Conservation (phyloP, 1,139 yeast species). For the Kodamaea fungicola region DNA sequence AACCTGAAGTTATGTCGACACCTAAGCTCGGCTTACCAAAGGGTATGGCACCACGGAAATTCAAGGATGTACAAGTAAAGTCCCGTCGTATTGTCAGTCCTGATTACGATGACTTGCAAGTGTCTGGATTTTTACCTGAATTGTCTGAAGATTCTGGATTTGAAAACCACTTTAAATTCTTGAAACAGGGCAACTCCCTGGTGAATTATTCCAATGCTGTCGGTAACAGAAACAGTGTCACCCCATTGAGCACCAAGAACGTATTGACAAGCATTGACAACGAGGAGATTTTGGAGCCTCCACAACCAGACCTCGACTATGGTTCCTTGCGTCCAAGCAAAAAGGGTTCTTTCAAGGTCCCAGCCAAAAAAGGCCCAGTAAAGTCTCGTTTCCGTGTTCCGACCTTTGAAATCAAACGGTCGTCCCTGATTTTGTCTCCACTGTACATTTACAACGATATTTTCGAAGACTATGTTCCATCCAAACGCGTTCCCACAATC, state of each 20-base stretch:
- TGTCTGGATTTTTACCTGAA: constrained; percentile 43
- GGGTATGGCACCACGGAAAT: constrained; percentile 27
- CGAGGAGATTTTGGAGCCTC: constrained; percentile 20
- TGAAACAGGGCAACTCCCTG: constrained; percentile 17
- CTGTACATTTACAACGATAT: constrained; percentile 41
- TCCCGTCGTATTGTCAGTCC: constrained; percentile 43
- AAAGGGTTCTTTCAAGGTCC: constrained; percentile 2
- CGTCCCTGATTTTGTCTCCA: constrained; percentile 34
- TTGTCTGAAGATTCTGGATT: constrained; percentile 48
- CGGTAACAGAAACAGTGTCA: constrained; percentile 21
- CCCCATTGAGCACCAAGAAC: constrained; percentile 30
- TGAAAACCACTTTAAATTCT: constrained; percentile 34
- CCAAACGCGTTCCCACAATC: constrained; percentile 32
- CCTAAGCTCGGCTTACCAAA: constrained; percentile 17
- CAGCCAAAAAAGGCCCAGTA: neutral
- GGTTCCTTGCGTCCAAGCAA: constrained; percentile 1
- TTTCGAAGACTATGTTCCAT: constrained; percentile 31
- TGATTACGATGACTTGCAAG: constrained; percentile 34
- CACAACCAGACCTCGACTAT: constrained; percentile 13
- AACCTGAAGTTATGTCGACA: neutral
- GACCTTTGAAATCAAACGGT: constrained; percentile 41
- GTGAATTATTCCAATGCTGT: constrained; percentile 17
- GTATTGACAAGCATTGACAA: constrained; percentile 25
- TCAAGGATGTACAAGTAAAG: constrained; percentile 43
- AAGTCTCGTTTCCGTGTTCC: constrained; percentile 41